Percentiles rank a stretch among this genome's conserved stretches.
Evolutionary conservation across 306 rosid species (phyloP).

Genomic region (Arachis stenosperma): DNA sequence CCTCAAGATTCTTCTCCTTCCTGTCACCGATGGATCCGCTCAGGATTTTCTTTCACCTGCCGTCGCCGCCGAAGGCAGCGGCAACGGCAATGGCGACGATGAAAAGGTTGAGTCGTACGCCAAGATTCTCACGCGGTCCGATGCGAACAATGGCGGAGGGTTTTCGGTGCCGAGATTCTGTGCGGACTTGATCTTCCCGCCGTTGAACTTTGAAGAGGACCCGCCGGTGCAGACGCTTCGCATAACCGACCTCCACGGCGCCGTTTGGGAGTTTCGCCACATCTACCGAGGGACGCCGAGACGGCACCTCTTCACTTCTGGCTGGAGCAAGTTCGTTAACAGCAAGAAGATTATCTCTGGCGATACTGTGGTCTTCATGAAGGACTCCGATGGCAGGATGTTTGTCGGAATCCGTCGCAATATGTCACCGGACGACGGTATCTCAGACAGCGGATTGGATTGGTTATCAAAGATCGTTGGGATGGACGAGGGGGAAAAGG

Average conservation of each 20-base stretch:
- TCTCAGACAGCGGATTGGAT: slow-evolving; percentile 3
- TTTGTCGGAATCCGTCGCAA: slow-evolving; percentile 71
- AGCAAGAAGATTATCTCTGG: slow-evolving; percentile 72
- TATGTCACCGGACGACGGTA: neutral
- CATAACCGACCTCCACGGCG: slow-evolving; percentile 67
- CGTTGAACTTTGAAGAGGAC: slow-evolving; percentile 52
- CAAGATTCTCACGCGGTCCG: slow-evolving; percentile 75
- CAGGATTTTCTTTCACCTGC: neutral
- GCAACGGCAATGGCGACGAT: neutral
- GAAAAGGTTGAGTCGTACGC: slow-evolving; percentile 52
- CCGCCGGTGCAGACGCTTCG: slow-evolving; percentile 68
- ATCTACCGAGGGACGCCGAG: slow-evolving; percentile 69
- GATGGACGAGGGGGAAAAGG: neutral
- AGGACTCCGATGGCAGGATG: slow-evolving; percentile 44
- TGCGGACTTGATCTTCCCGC: slow-evolving; percentile 73
- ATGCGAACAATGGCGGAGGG: slow-evolving; percentile 88
- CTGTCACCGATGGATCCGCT: slow-evolving; percentile 17
- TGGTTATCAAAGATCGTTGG: slow-evolving; percentile 16
- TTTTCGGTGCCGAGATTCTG: slow-evolving; percentile 81
- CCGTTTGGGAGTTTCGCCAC: slow-evolving; percentile 61
- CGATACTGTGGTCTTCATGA: slow-evolving; percentile 72
- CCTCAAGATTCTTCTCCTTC: slow-evolving; percentile 57
- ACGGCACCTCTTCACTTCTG: slow-evolving; percentile 83
- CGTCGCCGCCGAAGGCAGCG: neutral
- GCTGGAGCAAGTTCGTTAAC: slow-evolving; percentile 86